A percentile compares a stretch with the other conserved stretches of the same genome.
phyloP scores from a whole-genome alignment of 164 flowering plant genomes.

The Kingdonia uniflora region DNA sequence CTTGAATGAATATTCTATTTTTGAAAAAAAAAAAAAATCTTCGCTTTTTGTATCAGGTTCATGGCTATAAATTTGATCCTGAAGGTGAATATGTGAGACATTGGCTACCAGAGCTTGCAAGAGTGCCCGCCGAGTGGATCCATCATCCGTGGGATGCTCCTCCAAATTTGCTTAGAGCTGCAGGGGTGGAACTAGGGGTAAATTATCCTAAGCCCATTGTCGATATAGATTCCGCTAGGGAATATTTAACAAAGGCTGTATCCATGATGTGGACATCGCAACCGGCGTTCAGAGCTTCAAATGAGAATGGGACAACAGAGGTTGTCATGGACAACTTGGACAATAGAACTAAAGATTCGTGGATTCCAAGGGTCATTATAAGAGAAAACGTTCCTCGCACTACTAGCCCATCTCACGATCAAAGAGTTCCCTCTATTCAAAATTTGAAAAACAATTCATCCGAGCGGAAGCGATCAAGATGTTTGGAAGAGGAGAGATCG shows the following conservation, averaged over 20 bases:
- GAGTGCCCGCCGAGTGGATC: constrained; percentile 91
- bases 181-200: constrained; percentile 82
- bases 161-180: constrained; percentile 40
- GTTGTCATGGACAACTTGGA: constrained; percentile 49
- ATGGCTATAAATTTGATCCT: constrained; percentile 75
- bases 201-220: constrained; percentile 89
- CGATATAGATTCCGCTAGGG: constrained; percentile 58
- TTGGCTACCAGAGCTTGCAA: constrained; percentile 92
- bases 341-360: constrained; percentile 11
- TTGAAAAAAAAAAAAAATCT: too few relatives aligned
- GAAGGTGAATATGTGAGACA: constrained; percentile 89
- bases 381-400: constrained; percentile 22
- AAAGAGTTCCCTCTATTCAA: constrained; percentile 63
- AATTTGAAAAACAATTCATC: constrained; percentile 16
- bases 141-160: constrained; percentile 99
- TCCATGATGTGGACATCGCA: constrained; percentile 52
- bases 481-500: constrained; percentile 22
- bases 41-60: constrained; percentile 35
- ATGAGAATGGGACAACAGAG: constrained; percentile 39
- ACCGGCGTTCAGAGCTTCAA: constrained; percentile 32
- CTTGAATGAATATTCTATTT: too few relatives aligned
- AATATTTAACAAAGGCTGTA: constrained; percentile 48
- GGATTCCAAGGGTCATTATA: constrained; percentile 20
- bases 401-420: constrained; percentile 61
- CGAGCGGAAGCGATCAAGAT: constrained; percentile 31